Evolutionary conservation across 1,284 basidiomycete genomes (phyloP), one percentile per base, ranked within the genome.

Genomic region (Tilletia horrida): DNA sequence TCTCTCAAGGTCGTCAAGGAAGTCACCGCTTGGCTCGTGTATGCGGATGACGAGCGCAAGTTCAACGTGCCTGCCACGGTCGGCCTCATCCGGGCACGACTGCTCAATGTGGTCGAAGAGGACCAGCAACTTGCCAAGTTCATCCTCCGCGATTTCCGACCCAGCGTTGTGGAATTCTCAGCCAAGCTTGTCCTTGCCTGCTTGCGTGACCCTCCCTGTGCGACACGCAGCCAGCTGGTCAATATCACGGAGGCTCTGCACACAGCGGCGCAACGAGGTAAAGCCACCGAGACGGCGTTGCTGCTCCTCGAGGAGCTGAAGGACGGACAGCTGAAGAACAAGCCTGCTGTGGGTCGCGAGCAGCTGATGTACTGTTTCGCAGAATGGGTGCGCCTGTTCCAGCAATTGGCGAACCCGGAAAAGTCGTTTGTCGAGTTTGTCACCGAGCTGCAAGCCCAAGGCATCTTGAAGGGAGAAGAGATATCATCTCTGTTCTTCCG

Each of bases 391-490:
- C 87, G 87, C 66, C 90, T 97, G 71, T 98, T 92, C 86, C 92
- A 94, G 84, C 88, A 91, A 69, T 92, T 93, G 59, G 88, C 88
- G 70, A 88, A 90, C 47, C 89, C 92, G 16, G 96, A 99, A 84
- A 94, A 95, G 83, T 90, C 89, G 64, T 99, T 99, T 79, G 91
- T 97, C 71, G 89, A 91, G n/a, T 98, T 94, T 83, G 94, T 98
- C 83, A 95, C 91, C 23, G 91, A 93, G 81, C 86, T 98, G 67
- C 95, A 94, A 69, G 93, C 92, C 80, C 93, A 97, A 83, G 93
- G 93, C 67, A 95, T 98, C 68, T 85, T 98, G 76, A 96, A 93
- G 81, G 91, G 92, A 48, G 96, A 99, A 82, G 95, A 98, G 73
- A 87, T 93, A 23, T 97, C 95, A 8, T 94, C 92, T 2, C 91